Evolutionary conservation across 2,329 filamentous ascomycete genomes (phyloP).

Genomic region (Penicillium sp.): DNA sequence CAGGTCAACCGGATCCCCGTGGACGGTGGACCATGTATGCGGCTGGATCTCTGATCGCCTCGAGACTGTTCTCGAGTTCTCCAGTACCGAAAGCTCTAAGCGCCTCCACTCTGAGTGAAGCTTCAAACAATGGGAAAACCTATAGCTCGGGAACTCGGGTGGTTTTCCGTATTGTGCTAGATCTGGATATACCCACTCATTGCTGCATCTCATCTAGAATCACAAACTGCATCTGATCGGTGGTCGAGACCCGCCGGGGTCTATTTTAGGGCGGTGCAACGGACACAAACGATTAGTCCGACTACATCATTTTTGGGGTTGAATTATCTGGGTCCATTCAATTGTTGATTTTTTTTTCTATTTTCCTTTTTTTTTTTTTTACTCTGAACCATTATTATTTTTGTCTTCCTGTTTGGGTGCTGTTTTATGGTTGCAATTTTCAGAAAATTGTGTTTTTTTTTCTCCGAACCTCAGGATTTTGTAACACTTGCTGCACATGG

Average conservation of each 20-base stretch:
- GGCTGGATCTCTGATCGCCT: conserved; percentile 9
- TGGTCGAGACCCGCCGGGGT: conserved; percentile 14
- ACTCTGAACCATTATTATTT: neutral
- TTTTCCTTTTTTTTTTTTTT: neutral
- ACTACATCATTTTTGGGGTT: no score
- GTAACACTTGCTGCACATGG: no score
- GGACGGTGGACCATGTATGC: conserved; percentile 16
- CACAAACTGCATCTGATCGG: conserved; percentile 9
- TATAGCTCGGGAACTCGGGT: conserved; percentile 6
- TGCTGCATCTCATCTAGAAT: conserved; percentile 11
- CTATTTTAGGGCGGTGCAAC: conserved; percentile 12
- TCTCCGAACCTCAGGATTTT: no score
- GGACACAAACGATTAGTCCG: conserved; percentile 1
- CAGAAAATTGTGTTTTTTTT: no score
- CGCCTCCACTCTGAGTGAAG: conserved; percentile 6
- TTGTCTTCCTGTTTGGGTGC: neutral
- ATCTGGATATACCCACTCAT: neutral
- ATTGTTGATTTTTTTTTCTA: neutral
- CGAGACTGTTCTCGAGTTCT: conserved; percentile 2
- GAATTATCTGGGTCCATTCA: neutral
- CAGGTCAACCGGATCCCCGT: conserved; percentile 14
- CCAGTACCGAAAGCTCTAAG: conserved; percentile 5
- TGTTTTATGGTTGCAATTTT: no score
- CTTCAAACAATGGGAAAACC: conserved; percentile 1
- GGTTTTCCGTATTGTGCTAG: conserved; percentile 5